These are phyloP conservation scores for Miscanthus sacchariflorus DNA, from an alignment of 202 grass and related monocot species.

Conservation along the genomic window DNA sequence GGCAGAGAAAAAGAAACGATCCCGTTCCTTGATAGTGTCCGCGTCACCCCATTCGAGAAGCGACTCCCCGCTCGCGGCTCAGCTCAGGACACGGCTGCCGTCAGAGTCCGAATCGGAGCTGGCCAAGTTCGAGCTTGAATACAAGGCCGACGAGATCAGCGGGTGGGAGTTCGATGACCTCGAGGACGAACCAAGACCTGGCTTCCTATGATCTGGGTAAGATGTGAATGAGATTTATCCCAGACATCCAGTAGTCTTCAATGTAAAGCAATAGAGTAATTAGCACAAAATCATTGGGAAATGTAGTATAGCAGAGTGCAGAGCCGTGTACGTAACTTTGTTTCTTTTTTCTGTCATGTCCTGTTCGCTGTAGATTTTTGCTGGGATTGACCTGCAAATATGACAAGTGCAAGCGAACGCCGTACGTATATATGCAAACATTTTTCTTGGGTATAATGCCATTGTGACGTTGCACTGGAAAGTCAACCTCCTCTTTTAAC, in stretches of 20 bases:
- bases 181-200: constrained; percentile 61
- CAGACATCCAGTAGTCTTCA: not conserved
- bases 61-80: constrained; percentile 52
- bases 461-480: constrained; percentile 17
- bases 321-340: constrained; percentile 19
- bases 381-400: constrained; percentile 25
- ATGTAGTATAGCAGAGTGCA: constrained; percentile 20
- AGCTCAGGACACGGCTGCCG: constrained; percentile 58
- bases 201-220: not conserved
- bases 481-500: constrained; percentile 49
- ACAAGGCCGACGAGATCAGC: constrained; percentile 72
- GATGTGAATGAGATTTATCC: not conserved
- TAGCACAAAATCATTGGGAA: constrained; percentile 24
- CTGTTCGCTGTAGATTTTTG: not conserved
- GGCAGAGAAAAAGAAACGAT: constrained; percentile 39
- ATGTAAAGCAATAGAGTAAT: constrained; percentile 24
- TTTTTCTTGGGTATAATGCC: constrained; percentile 13
- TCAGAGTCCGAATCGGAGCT: constrained; percentile 61
- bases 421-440: constrained; percentile 28
- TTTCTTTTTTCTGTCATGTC: not conserved
- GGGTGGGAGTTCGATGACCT: constrained; percentile 93
- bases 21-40: constrained; percentile 38
- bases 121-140: constrained; percentile 65
- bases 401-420: constrained; percentile 27
- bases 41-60: constrained; percentile 36